Percentiles rank a stretch among this genome's conserved stretches.
These are phyloP conservation scores for Hsuehochloa calcarea DNA, from an alignment of 176 grass and related monocot species.

Conservation along the genomic window DNA sequence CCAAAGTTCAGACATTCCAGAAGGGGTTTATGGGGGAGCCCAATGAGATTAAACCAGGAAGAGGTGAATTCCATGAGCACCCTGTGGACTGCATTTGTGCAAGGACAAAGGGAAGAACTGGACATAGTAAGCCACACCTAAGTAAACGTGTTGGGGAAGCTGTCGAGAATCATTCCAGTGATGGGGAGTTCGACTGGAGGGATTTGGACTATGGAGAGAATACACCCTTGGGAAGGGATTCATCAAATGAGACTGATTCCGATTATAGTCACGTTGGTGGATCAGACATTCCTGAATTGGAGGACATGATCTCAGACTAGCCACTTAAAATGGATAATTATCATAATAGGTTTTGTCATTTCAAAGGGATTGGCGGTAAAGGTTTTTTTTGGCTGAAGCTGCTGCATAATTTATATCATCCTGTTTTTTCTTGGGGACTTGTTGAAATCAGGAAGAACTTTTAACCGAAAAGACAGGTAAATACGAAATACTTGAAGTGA, in stretches of 20 bases:
- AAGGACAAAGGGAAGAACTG: conserved; percentile 35
- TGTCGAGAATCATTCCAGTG: conserved; percentile 39
- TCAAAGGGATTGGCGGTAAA: neutral
- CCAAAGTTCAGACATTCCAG: conserved; percentile 62
- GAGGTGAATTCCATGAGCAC: conserved; percentile 92
- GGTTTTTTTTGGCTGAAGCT: conserved; percentile 29
- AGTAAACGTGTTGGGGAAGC: conserved; percentile 27
- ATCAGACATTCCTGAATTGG: conserved; percentile 52
- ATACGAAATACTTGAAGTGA: conserved; percentile 14
- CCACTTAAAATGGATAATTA: conserved; percentile 28
- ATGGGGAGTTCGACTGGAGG: conserved; percentile 54
- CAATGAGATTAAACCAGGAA: conserved; percentile 78
- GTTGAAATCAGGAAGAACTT: conserved; percentile 39
- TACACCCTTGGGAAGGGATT: conserved; percentile 47
- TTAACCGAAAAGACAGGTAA: conserved; percentile 43
- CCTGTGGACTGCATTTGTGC: conserved; percentile 82
- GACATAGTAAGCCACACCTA: conserved; percentile 16
- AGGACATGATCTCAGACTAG: conserved; percentile 68
- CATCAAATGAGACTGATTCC: conserved; percentile 47
- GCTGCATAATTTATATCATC: conserved; percentile 36
- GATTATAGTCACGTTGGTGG: conserved; percentile 45
- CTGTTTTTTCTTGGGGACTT: conserved; percentile 31
- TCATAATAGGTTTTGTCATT: conserved; percentile 22
- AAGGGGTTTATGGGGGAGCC: conserved; percentile 96
- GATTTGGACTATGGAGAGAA: conserved; percentile 87